Evolutionary conservation across 2,329 filamentous ascomycete species (phyloP), one percentile per base, ranked within the genome.

Genomic region (Colletotrichum sp.): DNA sequence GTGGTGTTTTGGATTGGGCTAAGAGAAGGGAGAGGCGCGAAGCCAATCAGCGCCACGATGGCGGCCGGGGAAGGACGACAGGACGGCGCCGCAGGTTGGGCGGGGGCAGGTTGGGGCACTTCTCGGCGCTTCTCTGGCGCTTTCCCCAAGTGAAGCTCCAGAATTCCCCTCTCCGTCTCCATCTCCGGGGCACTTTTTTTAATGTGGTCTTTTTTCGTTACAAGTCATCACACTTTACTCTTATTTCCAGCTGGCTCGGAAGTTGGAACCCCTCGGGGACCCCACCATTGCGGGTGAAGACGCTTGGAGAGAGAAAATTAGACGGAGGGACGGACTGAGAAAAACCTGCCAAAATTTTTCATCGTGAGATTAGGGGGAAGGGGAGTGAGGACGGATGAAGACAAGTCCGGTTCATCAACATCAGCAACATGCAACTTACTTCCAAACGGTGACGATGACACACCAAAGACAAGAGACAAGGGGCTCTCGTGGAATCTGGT

Each of bases 61-160:
- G 36, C 43, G 24, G 52, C 62, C 61, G 69, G 68, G 52, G 62
- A 67, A 71, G 21, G 32, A 18, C 58, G 30, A 18, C 14, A 61
- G 64, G 63, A 55, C 69, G 62, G 56, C 64, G 48, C 69, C 69
- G 32, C 24, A 66, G 52, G 67, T 69, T 58, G 69, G 55, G 55
- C 56, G 24, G 56, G 7, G 24, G 16, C 26, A 13, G 63, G 56
- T n/a, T 43, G 38, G 38, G 38, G 38, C 18, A 43, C 38, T 43
- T 28, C 61, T 75, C 73, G 73, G 73, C 73, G 73, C 69, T 75
- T 73, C 73, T 75, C 65, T 75, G 73, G 73, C 62, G 73, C 69
- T 75, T 75, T 73, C 73, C 73, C 73, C 61, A 76, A 73, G 32
- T 64, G 59, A 56, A 72, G 66, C 71, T 26, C 71, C 66, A 73